Conservation (phyloP, 2,329 filamentous ascomycete genomes). For the Neofusicoccum cordaticola region DNA sequence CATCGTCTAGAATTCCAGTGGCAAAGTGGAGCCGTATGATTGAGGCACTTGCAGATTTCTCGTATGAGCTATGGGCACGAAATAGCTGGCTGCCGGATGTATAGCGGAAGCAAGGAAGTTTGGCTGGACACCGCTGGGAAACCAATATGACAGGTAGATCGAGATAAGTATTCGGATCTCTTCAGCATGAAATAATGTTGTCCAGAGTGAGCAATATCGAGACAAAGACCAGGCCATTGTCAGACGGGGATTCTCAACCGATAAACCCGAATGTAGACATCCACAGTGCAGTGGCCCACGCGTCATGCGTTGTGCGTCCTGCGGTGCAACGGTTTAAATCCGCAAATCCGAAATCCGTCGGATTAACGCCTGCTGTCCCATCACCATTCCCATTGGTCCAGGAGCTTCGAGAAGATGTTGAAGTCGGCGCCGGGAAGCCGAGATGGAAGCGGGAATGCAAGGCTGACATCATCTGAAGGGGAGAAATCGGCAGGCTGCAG, state of each 20-base stretch:
- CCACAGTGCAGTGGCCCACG: not conserved
- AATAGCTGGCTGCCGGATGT: not conserved
- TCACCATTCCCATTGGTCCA: not conserved
- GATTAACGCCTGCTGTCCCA: not conserved
- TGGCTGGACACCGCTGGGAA: not conserved
- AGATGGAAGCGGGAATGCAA: not conserved
- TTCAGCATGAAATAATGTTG: not conserved
- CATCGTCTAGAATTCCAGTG: not conserved
- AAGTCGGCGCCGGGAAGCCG: too few species aligned
- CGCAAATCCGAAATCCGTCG: constrained; percentile 3
- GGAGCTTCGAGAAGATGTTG: not conserved
- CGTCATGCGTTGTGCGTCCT: not conserved
- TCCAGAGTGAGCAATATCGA: not conserved
- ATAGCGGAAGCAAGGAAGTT: not conserved
- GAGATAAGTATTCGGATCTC: not conserved
- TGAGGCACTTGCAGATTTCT: not conserved
- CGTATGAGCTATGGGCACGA: not conserved
- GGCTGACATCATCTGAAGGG: not conserved
- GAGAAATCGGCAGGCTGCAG: not conserved
- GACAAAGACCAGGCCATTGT: not conserved
- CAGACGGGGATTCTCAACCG: not conserved
- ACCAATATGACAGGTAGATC: not conserved
- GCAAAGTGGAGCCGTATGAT: not conserved
- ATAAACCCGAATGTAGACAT: not conserved
- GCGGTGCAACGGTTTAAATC: not conserved